These are phyloP conservation scores for Neopestalotiopsis sp. DNA, from an alignment of 2,329 filamentous ascomycete genomes.

Conservation along the genomic window DNA sequence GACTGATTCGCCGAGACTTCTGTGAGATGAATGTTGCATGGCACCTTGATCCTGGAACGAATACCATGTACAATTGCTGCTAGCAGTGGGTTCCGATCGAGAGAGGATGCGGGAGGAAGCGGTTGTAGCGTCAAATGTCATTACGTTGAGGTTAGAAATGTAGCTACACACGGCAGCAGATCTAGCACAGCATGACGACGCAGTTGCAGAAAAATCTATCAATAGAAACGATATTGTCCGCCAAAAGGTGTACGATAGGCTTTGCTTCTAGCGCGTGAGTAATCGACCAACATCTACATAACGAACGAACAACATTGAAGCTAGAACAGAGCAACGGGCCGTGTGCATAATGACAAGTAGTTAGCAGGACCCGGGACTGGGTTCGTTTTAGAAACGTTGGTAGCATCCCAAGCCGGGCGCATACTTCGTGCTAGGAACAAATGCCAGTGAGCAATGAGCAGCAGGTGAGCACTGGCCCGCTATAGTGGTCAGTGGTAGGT, in stretches of 20 bases:
- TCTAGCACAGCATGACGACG: not conserved
- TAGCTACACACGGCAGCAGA: no score
- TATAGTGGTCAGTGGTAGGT: not conserved
- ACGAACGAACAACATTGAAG: not conserved
- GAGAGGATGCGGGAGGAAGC: not conserved
- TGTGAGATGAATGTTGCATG: not conserved
- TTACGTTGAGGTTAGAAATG: no score
- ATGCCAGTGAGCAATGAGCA: not conserved
- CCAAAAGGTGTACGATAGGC: not conserved
- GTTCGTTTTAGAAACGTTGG: not conserved
- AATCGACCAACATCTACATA: not conserved
- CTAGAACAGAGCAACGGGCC: not conserved
- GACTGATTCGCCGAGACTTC: slow-evolving; percentile 1
- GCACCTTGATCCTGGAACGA: not conserved
- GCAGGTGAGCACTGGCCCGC: not conserved
- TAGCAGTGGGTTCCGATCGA: not conserved
- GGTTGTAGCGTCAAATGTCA: not conserved
- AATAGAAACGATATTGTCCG: not conserved
- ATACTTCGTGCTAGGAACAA: not conserved
- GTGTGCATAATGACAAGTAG: not conserved
- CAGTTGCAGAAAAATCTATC: not conserved
- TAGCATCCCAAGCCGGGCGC: not conserved
- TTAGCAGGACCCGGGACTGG: not conserved
- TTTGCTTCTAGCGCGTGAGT: not conserved
- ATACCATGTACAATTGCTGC: no score